These are phyloP conservation scores for Allantophomopsis lycopodina DNA, from an alignment of 2,329 filamentous ascomycete genomes.

Conservation along the genomic window DNA sequence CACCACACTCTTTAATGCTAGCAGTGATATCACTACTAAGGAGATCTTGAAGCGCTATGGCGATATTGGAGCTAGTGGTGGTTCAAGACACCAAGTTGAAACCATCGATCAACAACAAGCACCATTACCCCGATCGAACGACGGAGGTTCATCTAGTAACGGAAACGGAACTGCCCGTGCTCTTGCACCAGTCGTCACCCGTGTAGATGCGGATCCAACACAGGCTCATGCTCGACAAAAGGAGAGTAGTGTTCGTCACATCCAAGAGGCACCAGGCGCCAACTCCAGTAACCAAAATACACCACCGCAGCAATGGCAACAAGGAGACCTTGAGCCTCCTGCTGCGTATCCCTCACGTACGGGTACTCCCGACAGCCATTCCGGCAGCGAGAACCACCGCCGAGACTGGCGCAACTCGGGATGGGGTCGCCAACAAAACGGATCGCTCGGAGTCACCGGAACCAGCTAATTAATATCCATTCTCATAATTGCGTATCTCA, in stretches of 20 bases:
- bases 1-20: conserved; percentile 65
- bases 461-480: conserved; percentile 8
- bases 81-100: conserved; percentile 45
- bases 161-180: conserved; percentile 18
- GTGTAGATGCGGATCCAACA: conserved; percentile 79
- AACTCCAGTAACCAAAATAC: conserved; percentile 24
- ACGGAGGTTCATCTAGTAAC: conserved; percentile 15
- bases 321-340: conserved; percentile 13
- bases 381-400: conserved; percentile 6
- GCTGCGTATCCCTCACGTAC: conserved; percentile 13
- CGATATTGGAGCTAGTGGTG: conserved; percentile 44
- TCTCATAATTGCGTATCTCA: neutral
- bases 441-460: conserved; percentile 18
- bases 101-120: conserved; percentile 30
- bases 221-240: conserved; percentile 59
- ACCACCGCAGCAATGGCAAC: conserved; percentile 31
- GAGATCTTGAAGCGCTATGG: conserved; percentile 92
- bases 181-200: conserved; percentile 38
- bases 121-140: conserved; percentile 38
- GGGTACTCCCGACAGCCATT: conserved; percentile 18
- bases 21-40: conserved; percentile 84
- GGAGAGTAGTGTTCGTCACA: conserved; percentile 70
- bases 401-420: conserved; percentile 18
- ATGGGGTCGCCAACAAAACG: conserved; percentile 19
- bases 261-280: conserved; percentile 37